These are phyloP conservation scores for Arachis stenosperma DNA, from an alignment of 306 rosid genomes.

Conservation along the genomic window DNA sequence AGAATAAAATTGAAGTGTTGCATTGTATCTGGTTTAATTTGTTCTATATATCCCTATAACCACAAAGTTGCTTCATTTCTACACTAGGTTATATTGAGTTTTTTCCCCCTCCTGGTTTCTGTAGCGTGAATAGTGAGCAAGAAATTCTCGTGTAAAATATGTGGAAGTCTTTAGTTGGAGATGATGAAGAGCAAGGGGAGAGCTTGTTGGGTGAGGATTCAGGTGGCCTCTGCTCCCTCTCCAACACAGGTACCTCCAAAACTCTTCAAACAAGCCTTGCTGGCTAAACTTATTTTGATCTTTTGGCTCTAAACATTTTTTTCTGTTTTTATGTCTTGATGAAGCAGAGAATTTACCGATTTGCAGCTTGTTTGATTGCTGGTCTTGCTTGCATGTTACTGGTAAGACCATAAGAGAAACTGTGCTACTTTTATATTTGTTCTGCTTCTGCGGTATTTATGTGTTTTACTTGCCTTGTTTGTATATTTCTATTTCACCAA, in stretches of 20 bases:
- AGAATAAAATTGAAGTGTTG: background rate
- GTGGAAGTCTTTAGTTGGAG: slow-evolving; percentile 60
- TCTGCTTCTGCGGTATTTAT: background rate
- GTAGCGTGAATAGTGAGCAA: slow-evolving; percentile 16
- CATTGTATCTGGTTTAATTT: background rate
- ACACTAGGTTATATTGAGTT: background rate
- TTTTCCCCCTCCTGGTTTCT: background rate
- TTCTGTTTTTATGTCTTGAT: slow-evolving; percentile 41
- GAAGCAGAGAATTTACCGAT: slow-evolving; percentile 82
- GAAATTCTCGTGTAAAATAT: slow-evolving; percentile 45
- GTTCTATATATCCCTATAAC: background rate
- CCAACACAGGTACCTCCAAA: slow-evolving; percentile 67
- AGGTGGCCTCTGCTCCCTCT: slow-evolving; percentile 61
- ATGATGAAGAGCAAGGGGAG: slow-evolving; percentile 57
- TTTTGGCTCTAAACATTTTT: slow-evolving; percentile 35
- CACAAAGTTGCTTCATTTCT: slow-evolving; percentile 19
- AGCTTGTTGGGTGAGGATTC: slow-evolving; percentile 68
- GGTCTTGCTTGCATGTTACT: slow-evolving; percentile 78
- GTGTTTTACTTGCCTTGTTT: slow-evolving; percentile 14
- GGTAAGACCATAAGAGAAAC: slow-evolving; percentile 55
- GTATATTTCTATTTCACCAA: slow-evolving; percentile 1
- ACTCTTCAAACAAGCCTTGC: background rate
- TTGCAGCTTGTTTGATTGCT: slow-evolving; percentile 70
- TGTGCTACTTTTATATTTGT: background rate
- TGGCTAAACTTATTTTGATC: slow-evolving; percentile 21